These are phyloP conservation scores for Cryptococcus sp. DNA, from an alignment of 1,284 basidiomycete species.

Conservation along the genomic window DNA sequence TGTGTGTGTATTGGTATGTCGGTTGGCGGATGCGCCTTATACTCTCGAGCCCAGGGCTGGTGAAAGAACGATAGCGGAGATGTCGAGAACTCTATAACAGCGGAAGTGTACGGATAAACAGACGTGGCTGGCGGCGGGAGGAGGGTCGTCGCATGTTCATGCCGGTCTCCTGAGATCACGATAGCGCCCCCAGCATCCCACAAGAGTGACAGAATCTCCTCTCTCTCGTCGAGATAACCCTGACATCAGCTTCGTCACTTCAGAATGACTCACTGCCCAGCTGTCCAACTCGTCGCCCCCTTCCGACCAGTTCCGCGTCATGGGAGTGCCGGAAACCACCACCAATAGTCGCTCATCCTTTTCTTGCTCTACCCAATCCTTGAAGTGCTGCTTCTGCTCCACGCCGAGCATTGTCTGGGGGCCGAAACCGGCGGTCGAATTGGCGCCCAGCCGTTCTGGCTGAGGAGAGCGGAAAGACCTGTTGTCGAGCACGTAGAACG, in stretches of 20 bases:
- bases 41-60: slow-evolving; percentile 12
- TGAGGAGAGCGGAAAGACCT: slow-evolving; percentile 9
- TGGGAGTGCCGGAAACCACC: slow-evolving; percentile 13
- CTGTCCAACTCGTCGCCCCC: slow-evolving; percentile 16
- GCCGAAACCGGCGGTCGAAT: slow-evolving; percentile 15
- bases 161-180: slow-evolving; percentile 17
- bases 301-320: slow-evolving; percentile 16
- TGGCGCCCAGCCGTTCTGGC: slow-evolving; percentile 3
- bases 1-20: slow-evolving; percentile 15
- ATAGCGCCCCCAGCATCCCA: slow-evolving; percentile 16
- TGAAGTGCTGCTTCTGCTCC: slow-evolving; percentile 4
- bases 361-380: slow-evolving; percentile 5
- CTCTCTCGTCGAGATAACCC: slow-evolving; percentile 17
- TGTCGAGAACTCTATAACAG: slow-evolving; percentile 20
- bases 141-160: slow-evolving; percentile 16
- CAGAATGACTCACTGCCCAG: slow-evolving; percentile 13
- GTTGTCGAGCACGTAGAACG: slow-evolving; percentile 15
- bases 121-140: slow-evolving; percentile 11
- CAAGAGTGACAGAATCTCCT: slow-evolving; percentile 10
- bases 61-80: slow-evolving; percentile 19
- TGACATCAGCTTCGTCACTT: neutral
- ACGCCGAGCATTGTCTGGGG: slow-evolving; percentile 10
- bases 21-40: slow-evolving; percentile 14
- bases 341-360: slow-evolving; percentile 10
- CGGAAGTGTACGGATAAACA: slow-evolving; percentile 1